Base-by-base conservation (phyloP, 495 filamentous ascomycete genomes). In the Astrothelium subdiscretum region DNA sequence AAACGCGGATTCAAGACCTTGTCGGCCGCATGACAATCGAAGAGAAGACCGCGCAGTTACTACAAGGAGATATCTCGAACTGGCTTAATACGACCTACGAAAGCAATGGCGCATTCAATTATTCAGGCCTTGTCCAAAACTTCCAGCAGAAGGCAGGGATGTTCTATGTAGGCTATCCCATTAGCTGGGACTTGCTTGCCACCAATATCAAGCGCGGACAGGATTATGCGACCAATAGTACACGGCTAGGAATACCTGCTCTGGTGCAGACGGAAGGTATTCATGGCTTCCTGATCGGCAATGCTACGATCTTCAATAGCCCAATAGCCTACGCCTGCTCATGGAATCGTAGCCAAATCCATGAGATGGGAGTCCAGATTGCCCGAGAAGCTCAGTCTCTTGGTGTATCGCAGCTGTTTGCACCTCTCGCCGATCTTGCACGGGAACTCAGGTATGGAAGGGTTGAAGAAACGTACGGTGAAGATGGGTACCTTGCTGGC, bases 251-350 rank as follows among this genome's bases (percentile, higher is more conserved):
- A 8, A 87, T 88, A 59, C 84, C 87, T 24, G 85, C 85, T 1
- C 74, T 88, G 60, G 85, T 87, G 12, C 86, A 88, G 70, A 85
- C 79, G 1, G 87, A 90, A 72, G 78, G 74, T 60, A 86, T 89
- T 58, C 86, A 89, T 65, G 86, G 86, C 0, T 87, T 88, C 59
- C 70, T 88, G 57, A 78, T 85, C 54, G 81, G 78, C 22, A 88
- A 88, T 73, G 86, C 86, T 13, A 88, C 86, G 0, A 88, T 89
- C 57, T 89, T 87, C 78, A 88, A 88, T 67, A 87, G 83, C 3
- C 85, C 86, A 0, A 89, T 89, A 69, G 85, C 75, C 22, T 81
- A 87, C 66, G 85, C 81, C 20, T 87, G 83, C 69, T 84, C 86
- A 3, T 88, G 80, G 66, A 85, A 88, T 60, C 78, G 77, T 1